Percentiles rank a stretch among this genome's conserved stretches.
phyloP scores from a whole-genome alignment of 192 early-diverging fungal species.

The Linnemannia schmuckeri region DNA sequence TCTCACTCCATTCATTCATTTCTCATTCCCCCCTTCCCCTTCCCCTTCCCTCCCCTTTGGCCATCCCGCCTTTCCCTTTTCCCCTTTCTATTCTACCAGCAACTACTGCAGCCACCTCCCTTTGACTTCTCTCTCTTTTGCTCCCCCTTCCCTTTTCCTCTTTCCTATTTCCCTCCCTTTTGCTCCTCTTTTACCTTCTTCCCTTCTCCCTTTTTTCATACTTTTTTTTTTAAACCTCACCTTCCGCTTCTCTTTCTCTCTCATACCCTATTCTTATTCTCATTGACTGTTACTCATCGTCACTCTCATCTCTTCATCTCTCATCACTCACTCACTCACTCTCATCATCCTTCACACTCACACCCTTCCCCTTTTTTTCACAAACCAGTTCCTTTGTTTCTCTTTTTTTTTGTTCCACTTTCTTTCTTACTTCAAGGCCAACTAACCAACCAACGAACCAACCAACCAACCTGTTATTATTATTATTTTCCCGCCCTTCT shows the following conservation, averaged over 20 bases:
- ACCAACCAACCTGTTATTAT: not conserved
- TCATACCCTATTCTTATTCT: not conserved
- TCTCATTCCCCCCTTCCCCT: not conserved
- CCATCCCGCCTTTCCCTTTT: not conserved
- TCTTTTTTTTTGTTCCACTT: not conserved
- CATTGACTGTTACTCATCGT: not conserved
- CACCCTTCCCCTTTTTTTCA: not conserved
- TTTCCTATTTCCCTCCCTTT: not conserved
- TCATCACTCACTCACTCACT: conserved; percentile 3
- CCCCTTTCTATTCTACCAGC: not conserved
- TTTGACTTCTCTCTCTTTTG: not conserved
- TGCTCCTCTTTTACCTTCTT: not conserved
- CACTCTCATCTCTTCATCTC: conserved; percentile 1
- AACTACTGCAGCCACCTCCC: not conserved
- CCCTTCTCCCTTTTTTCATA: too few species aligned
- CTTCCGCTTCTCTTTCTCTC: not conserved
- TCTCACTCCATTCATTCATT: not conserved
- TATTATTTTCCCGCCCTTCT: not conserved
- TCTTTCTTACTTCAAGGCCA: not conserved
- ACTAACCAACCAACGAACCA: conserved; percentile 9
- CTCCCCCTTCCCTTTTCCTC: too few species aligned
- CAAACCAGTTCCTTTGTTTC: not conserved
- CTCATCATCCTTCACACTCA: conserved; percentile 4
- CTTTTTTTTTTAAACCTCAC: not conserved
- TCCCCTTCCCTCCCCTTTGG: not conserved